Conservation (phyloP, 2,329 filamentous ascomycete genomes). For the Fusarium gaditjirri region DNA sequence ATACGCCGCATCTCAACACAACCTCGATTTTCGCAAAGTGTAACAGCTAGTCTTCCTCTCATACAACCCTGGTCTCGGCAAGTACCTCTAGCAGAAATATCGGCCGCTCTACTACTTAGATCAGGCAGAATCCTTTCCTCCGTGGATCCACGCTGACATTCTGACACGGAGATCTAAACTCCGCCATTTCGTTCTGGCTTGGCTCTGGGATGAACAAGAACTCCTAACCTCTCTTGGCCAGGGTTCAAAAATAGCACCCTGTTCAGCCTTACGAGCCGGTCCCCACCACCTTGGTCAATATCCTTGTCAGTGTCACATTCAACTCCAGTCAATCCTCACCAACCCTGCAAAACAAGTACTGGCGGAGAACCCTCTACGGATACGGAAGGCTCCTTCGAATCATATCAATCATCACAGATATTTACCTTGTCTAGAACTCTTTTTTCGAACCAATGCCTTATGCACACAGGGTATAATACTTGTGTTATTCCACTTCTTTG, state of each 20-base stretch:
- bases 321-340: conserved; percentile 1
- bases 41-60: neutral
- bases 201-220: conserved; percentile 9
- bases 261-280: conserved; percentile 44
- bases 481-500: conserved; percentile 5
- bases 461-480: conserved; percentile 10
- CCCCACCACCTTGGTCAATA: conserved; percentile 33
- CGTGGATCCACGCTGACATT: conserved; percentile 19
- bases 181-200: conserved; percentile 20
- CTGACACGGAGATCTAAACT: conserved; percentile 18
- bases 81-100: conserved; percentile 31
- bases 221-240: conserved; percentile 4
- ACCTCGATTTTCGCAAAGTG: conserved; percentile 9
- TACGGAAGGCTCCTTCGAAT: conserved; percentile 22
- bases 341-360: conserved; percentile 6
- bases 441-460: neutral
- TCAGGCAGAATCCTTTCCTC: conserved; percentile 5
- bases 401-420: neutral
- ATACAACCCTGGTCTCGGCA: conserved; percentile 27
- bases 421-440: neutral
- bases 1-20: neutral
- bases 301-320: conserved; percentile 32
- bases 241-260: conserved; percentile 37
- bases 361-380: conserved; percentile 16
- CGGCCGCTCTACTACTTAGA: neutral